Evolutionary conservation across 768 basidiomycete species (phyloP).

Genomic region (Calocybe cyanea): DNA sequence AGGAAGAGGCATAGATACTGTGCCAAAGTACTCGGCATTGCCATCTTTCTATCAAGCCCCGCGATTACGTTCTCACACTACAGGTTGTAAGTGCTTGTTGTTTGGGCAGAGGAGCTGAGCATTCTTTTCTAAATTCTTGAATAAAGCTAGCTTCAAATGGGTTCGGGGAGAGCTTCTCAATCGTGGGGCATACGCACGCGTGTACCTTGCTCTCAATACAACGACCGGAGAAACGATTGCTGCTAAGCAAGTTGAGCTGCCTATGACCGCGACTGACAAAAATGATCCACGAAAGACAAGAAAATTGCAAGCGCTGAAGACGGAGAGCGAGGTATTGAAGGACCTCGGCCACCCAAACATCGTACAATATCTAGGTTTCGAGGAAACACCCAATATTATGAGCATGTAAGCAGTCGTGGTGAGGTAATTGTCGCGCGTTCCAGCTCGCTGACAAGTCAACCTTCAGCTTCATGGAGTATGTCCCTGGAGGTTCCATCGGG

Average conservation of each 20-base stretch:
- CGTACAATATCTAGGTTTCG: too few relatives aligned
- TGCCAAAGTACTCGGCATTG: too few relatives aligned
- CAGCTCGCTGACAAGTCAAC: constrained; percentile 98
- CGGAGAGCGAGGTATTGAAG: constrained; percentile 94
- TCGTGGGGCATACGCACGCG: constrained; percentile 93
- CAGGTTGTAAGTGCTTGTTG: constrained; percentile 65
- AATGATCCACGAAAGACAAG: constrained; percentile 79
- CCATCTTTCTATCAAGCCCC: too few relatives aligned
- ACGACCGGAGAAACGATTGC: constrained; percentile 99
- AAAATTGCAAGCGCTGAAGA: constrained; percentile 87
- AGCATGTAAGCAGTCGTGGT: constrained; percentile 71
- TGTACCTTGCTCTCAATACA: constrained; percentile 93
- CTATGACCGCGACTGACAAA: constrained; percentile 87
- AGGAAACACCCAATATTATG: constrained; percentile 76
- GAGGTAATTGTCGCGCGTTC: constrained; percentile 3
- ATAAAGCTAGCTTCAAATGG: too few relatives aligned
- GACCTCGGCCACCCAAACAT: too few relatives aligned
- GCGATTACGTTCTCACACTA: constrained; percentile 61
- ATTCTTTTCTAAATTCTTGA: too few relatives aligned
- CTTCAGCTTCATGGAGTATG: too few relatives aligned
- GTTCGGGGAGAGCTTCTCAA: constrained; percentile 98
- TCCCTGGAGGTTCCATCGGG: too few relatives aligned
- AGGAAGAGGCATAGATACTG: too few relatives aligned
- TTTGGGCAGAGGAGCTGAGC: too few relatives aligned
- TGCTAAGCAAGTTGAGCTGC: constrained; percentile 99